These are phyloP conservation scores for Claviceps sp. DNA, from an alignment of 2,329 filamentous ascomycete species.

Conservation along the genomic window DNA sequence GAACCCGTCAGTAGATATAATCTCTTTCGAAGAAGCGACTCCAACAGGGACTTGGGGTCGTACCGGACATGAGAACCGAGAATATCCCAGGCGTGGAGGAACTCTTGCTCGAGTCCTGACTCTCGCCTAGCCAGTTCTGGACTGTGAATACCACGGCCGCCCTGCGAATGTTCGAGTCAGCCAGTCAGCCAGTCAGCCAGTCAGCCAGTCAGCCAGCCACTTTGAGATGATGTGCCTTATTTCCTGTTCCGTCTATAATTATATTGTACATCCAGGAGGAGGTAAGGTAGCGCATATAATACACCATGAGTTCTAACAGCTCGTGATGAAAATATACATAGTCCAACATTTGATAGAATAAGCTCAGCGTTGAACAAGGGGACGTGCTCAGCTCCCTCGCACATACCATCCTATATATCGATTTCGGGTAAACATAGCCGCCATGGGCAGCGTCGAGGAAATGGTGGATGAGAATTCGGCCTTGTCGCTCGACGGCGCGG, in stretches of 20 bases:
- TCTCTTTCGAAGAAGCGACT: too few species aligned
- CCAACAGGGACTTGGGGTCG: constrained; percentile 13
- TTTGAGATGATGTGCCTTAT: too few species aligned
- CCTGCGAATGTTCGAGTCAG: constrained; percentile 26
- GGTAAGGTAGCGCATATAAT: too few species aligned
- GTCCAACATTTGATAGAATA: too few species aligned
- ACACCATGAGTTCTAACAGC: too few species aligned
- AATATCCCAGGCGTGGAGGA: constrained; percentile 55
- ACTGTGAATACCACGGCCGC: constrained; percentile 60
- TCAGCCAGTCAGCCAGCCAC: too few species aligned
- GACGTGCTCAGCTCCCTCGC: neutral
- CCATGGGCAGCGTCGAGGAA: constrained; percentile 80
- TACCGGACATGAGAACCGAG: constrained; percentile 67
- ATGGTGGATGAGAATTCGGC: constrained; percentile 61
- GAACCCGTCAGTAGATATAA: too few species aligned
- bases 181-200: too few species aligned
- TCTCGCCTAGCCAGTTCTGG: constrained; percentile 67
- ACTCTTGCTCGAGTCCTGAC: constrained; percentile 50
- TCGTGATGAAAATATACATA: too few species aligned
- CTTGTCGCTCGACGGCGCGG: constrained; percentile 46
- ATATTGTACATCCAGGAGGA: too few species aligned
- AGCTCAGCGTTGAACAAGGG: too few species aligned
- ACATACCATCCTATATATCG: constrained; percentile 57
- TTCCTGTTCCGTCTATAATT: too few species aligned
- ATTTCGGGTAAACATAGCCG: constrained; percentile 86